Conservation (phyloP, 441 rosid species). For the Gossypium trilobum region DNA sequence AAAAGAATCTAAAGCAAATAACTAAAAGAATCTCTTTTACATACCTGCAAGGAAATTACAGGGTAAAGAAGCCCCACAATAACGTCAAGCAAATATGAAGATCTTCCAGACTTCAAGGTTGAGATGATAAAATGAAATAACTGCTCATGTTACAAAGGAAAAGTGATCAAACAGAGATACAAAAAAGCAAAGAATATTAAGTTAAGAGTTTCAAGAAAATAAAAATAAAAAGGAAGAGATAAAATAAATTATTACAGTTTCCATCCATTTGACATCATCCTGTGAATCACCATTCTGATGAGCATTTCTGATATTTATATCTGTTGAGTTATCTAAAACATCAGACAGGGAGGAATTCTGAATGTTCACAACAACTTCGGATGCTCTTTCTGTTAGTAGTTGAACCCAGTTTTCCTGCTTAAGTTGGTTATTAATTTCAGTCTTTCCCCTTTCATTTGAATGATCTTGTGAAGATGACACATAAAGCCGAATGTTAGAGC, state of each 20-base stretch:
- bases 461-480: constrained; percentile 35
- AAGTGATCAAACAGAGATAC: constrained; percentile 14
- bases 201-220: constrained; percentile 3
- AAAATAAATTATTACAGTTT: constrained; percentile 53
- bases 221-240: neutral
- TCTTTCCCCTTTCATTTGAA: constrained; percentile 39
- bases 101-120: constrained; percentile 88
- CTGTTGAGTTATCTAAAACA: constrained; percentile 39
- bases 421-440: constrained; percentile 31
- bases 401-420: constrained; percentile 61
- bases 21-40: constrained; percentile 10
- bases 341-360: constrained; percentile 63
- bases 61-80: constrained; percentile 74
- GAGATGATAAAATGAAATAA: constrained; percentile 84
- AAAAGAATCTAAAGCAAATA: constrained; percentile 6
- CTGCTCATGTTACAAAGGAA: constrained; percentile 28
- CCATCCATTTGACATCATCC: constrained; percentile 98
- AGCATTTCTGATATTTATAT: constrained; percentile 40
- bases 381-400: constrained; percentile 56
- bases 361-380: constrained; percentile 63
- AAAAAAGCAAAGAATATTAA: neutral
- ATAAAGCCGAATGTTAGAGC: constrained; percentile 83
- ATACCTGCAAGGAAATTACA: constrained; percentile 86
- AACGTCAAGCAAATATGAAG: constrained; percentile 78
- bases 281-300: constrained; percentile 47